A percentile compares a stretch with the other conserved stretches of the same genome.
phyloP scores from a whole-genome alignment of 2,329 filamentous ascomycete species.

The Magnaporthiopsis incrustans region DNA sequence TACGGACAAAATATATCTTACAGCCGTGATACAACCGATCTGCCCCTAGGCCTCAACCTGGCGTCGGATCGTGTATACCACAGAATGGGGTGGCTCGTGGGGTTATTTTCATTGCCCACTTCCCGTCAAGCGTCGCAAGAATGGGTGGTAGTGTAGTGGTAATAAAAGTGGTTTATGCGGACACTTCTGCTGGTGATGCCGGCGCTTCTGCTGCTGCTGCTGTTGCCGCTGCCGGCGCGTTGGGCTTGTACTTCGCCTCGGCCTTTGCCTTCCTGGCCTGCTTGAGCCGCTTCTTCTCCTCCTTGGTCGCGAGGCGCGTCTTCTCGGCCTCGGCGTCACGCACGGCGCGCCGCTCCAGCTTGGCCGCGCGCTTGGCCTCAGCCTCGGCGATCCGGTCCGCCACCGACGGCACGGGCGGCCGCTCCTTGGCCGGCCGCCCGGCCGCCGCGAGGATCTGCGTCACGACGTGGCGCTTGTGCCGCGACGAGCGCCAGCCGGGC shows the following conservation, averaged over 20 bases:
- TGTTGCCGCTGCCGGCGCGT: not conserved
- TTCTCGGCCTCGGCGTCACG: constrained; percentile 15
- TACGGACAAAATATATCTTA: not conserved
- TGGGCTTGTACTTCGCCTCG: not conserved
- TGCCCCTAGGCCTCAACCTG: not conserved
- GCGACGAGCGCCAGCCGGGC: constrained; percentile 56
- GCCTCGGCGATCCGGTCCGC: constrained; percentile 51
- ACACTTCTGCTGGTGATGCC: not conserved
- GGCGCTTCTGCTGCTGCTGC: not conserved
- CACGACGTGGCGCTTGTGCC: constrained; percentile 65
- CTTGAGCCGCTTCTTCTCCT: constrained; percentile 3
- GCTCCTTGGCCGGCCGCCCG: constrained; percentile 52
- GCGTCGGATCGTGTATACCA: not conserved
- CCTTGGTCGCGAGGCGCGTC: constrained; percentile 3
- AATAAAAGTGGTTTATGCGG: not conserved
- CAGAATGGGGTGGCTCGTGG: too few relatives aligned
- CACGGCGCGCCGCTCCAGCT: constrained; percentile 44
- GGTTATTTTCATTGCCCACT: not conserved
- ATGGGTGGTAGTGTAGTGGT: not conserved
- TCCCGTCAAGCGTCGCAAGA: not conserved
- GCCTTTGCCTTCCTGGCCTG: constrained; percentile 5
- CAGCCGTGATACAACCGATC: not conserved
- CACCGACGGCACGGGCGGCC: constrained; percentile 57
- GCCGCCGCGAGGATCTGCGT: constrained; percentile 64
- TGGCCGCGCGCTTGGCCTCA: constrained; percentile 46